Evolutionary conservation across 176 grass and related monocot species (phyloP), one percentile per base, ranked within the genome.

Genomic region (Pontederia crassipes): DNA sequence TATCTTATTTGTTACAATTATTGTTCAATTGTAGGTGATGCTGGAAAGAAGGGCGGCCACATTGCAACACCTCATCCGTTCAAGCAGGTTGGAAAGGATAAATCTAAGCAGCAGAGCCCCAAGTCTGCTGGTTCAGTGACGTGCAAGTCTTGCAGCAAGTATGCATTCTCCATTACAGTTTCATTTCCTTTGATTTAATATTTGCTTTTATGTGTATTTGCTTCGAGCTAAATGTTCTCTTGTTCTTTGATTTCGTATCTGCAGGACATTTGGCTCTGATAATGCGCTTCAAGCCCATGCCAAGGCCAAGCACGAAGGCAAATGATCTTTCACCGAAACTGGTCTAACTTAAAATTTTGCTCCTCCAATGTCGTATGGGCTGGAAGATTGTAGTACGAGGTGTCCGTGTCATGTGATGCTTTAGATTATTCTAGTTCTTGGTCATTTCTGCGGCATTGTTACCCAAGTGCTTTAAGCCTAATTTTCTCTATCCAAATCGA

Each of bases 121-220:
- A 96, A 82, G 72, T 90, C 87, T 45, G 72, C 58, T 45, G 91
- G 92, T 4, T 85, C 83, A 0, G 55, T 88, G 0, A 0, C 62
- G 0, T 90, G 87, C 78, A 90, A 85, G 55, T 90, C 92, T 0
- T 96, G 87, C 81, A 78, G 4, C 80, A 96, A 90, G 92, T 96
- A 85, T 59, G 70, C 46, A 9, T 35, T 55, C 12, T 14, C 46
- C 66, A 58, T 28, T 9, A 47, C 32, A 0, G 29, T 10, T 10
- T 1, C 8, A 24, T 8, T n/a, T 15, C 17, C 9, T 2, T 6
- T 18, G 2, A 18, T 28, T 28, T 3, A 0, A 8, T 1, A 5
- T 52, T 15, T 50, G 1, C 0, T 10, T 17, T 24, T 24, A 24
- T 24, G 20, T 9, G 17, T 10, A 9, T 17, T 45, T 27, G 8